phyloP scores from a whole-genome alignment of 2,329 filamentous ascomycete genomes.

The Beauveria pseudobassiana region DNA sequence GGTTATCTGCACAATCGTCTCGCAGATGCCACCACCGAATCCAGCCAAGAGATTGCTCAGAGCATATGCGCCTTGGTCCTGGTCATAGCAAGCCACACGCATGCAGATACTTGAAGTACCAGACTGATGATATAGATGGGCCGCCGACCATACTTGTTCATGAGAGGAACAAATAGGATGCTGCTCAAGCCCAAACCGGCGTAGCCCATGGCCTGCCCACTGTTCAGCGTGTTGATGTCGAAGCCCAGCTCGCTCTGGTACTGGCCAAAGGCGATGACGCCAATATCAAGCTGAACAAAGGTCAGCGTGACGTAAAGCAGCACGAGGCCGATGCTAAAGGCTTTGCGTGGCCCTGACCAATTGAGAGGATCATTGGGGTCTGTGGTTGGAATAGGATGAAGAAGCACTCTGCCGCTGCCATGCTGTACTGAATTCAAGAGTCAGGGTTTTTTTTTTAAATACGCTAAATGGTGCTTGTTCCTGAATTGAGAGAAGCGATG shows the following conservation, averaged over 20 bases:
- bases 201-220: conserved; percentile 36
- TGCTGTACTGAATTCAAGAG: neutral
- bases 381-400: conserved; percentile 11
- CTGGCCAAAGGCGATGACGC: conserved; percentile 27
- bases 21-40: conserved; percentile 34
- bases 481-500: neutral
- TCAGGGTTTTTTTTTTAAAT: neutral
- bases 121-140: conserved; percentile 37
- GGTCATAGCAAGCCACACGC: conserved; percentile 33
- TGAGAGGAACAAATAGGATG: conserved; percentile 36
- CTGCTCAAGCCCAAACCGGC: conserved; percentile 33
- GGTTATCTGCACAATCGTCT: conserved; percentile 39
- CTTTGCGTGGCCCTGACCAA: neutral
- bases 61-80: conserved; percentile 31
- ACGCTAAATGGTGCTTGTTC: neutral
- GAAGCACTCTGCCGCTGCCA: neutral
- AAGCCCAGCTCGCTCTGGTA: conserved; percentile 36
- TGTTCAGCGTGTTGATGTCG: conserved; percentile 32
- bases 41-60: conserved; percentile 35
- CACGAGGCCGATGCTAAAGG: neutral
- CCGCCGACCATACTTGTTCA: conserved; percentile 37
- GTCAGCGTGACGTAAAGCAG: neutral
- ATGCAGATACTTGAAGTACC: conserved; percentile 27
- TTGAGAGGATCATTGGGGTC: conserved; percentile 15
- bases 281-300: conserved; percentile 1